Percentiles rank a stretch among this genome's conserved stretches.
Conservation (phyloP, 495 filamentous ascomycete genomes). For the Penicillium parvum region DNA sequence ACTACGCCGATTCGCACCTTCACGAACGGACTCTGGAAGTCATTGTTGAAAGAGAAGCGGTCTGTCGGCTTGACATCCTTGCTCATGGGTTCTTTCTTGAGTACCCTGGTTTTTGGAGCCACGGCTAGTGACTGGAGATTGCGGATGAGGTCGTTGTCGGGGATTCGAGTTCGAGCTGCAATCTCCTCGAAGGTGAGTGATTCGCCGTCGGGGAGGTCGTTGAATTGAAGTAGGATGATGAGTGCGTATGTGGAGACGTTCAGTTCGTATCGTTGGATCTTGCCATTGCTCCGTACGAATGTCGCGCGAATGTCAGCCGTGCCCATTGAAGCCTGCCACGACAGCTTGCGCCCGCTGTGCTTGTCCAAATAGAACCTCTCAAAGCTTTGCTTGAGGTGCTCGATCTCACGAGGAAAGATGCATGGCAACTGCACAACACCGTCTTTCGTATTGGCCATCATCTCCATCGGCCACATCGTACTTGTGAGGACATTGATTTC, state of each 20-base stretch:
- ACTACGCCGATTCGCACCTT: conserved; percentile 85
- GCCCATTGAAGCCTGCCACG: conserved; percentile 79
- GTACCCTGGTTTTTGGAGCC: conserved; percentile 75
- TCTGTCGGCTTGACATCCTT: conserved; percentile 79
- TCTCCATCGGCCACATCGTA: conserved; percentile 90
- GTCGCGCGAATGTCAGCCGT: conserved; percentile 78
- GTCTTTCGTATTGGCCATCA: conserved; percentile 62
- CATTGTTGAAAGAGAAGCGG: conserved; percentile 76
- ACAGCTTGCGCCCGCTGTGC: conserved; percentile 79
- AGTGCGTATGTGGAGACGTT: conserved; percentile 92
- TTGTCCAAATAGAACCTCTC: conserved; percentile 85
- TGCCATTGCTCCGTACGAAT: conserved; percentile 69
- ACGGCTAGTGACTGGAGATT: conserved; percentile 82
- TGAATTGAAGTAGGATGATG: conserved; percentile 87
- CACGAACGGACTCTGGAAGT: conserved; percentile 74
- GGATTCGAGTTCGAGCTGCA: conserved; percentile 77
- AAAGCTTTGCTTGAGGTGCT: conserved; percentile 76
- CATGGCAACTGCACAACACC: conserved; percentile 50
- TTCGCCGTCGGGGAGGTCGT: conserved; percentile 62
- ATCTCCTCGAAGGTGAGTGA: conserved; percentile 80
- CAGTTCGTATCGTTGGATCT: conserved; percentile 77
- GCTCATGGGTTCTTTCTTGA: conserved; percentile 78
- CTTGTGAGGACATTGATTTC: conserved; percentile 81
- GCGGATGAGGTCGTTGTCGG: conserved; percentile 67
- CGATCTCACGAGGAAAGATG: conserved; percentile 71